Percentiles rank a stretch among this genome's conserved stretches.
phyloP scores from a whole-genome alignment of 257 asterid genomes.

The Penstemon barbatus region DNA sequence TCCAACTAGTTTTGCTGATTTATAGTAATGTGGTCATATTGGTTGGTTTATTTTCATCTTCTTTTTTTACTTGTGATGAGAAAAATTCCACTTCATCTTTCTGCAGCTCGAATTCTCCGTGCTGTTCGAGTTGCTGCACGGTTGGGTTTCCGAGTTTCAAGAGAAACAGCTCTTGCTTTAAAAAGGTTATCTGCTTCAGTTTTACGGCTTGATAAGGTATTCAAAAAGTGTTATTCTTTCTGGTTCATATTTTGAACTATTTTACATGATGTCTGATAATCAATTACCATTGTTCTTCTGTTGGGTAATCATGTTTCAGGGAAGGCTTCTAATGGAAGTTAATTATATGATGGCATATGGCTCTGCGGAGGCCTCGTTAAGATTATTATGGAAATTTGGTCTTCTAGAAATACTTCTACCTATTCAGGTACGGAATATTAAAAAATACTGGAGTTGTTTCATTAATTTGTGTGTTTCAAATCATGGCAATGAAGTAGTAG shows the following conservation, averaged over 20 bases:
- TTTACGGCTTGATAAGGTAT: slow-evolving; percentile 75
- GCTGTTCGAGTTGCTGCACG: slow-evolving; percentile 84
- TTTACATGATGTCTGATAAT: slow-evolving; percentile 1
- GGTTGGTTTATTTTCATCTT: not conserved
- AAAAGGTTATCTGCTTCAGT: slow-evolving; percentile 57
- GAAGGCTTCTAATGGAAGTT: slow-evolving; percentile 91
- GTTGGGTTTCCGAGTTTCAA: slow-evolving; percentile 60
- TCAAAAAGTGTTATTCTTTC: slow-evolving; percentile 13
- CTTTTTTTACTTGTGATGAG: slow-evolving; percentile 7
- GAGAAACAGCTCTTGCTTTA: slow-evolving; percentile 64
- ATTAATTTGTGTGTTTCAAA: slow-evolving; percentile 22
- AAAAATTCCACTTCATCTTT: slow-evolving; percentile 15
- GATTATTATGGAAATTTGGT: slow-evolving; percentile 81
- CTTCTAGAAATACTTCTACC: slow-evolving; percentile 78
- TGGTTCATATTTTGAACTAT: slow-evolving; percentile 22
- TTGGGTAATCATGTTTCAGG: slow-evolving; percentile 39
- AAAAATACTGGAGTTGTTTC: slow-evolving; percentile 11
- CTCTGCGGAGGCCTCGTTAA: slow-evolving; percentile 81
- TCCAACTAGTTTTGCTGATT: slow-evolving; percentile 14
- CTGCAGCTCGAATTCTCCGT: slow-evolving; percentile 84
- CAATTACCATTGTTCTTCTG: not conserved
- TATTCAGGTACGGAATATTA: slow-evolving; percentile 51
- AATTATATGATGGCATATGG: slow-evolving; percentile 93
- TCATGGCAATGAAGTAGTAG: slow-evolving; percentile 18
- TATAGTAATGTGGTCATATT: not conserved